Evolutionary conservation across 495 filamentous ascomycete species (phyloP).

Genomic region (Tetracladium setigerum): DNA sequence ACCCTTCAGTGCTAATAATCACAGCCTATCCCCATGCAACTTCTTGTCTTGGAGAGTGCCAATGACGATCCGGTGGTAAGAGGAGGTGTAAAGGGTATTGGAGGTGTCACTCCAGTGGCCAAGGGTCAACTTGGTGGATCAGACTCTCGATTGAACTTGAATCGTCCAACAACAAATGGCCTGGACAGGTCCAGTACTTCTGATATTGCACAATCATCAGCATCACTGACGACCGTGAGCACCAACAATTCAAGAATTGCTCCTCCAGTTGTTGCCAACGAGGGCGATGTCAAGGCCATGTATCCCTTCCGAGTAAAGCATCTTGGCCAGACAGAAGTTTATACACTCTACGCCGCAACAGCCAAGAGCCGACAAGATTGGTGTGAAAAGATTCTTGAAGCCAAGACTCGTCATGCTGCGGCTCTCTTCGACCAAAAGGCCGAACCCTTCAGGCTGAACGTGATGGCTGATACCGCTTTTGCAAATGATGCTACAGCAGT

Average conservation of each 20-base stretch:
- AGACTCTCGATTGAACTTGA: conserved; percentile 17
- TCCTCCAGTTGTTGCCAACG: conserved; percentile 29
- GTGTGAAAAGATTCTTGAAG: conserved; percentile 89
- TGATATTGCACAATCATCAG: conserved; percentile 55
- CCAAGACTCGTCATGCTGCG: conserved; percentile 86
- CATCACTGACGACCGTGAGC: conserved; percentile 24
- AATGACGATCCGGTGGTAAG: conserved; percentile 87
- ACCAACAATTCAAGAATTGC: conserved; percentile 41
- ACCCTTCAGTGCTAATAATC: conserved; percentile 7
- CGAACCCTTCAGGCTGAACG: conserved; percentile 87
- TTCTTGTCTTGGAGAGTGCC: conserved; percentile 83
- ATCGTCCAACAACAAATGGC: conserved; percentile 22
- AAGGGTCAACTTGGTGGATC: conserved; percentile 39
- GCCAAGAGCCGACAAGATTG: conserved; percentile 72
- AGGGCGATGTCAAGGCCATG: conserved; percentile 68
- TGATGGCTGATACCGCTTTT: conserved; percentile 90
- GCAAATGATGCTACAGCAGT: conserved; percentile 59
- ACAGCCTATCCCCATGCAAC: conserved; percentile 92
- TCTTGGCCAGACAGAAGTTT: conserved; percentile 75
- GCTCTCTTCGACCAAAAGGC: conserved; percentile 88
- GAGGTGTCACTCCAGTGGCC: conserved; percentile 51
- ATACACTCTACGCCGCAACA: conserved; percentile 77
- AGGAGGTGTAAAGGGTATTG: conserved; percentile 68
- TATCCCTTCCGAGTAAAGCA: conserved; percentile 97
- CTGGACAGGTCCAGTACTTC: conserved; percentile 49